A percentile compares a stretch with the other conserved stretches of the same genome.
These are phyloP conservation scores for Eucalyptus pauciflora DNA, from an alignment of 345 rosid species.

Conservation along the genomic window DNA sequence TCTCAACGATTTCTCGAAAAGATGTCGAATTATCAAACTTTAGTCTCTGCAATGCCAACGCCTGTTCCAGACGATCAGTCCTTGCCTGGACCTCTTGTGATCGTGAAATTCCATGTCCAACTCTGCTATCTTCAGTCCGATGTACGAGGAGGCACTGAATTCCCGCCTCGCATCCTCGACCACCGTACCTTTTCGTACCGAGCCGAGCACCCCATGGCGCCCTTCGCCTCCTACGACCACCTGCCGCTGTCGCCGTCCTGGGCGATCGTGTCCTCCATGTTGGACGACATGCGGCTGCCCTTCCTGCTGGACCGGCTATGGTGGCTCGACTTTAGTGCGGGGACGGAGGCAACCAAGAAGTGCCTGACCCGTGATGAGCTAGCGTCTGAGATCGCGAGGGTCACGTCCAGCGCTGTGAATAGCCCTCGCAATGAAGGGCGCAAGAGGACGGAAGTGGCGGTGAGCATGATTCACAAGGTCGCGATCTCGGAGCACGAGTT, in stretches of 20 bases:
- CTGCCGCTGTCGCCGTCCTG: not conserved
- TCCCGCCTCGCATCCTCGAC: not conserved
- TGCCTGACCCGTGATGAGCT: not conserved
- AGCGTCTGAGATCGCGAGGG: not conserved
- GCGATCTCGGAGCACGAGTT: not conserved
- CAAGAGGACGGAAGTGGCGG: not conserved
- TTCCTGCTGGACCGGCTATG: not conserved
- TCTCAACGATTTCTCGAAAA: not conserved
- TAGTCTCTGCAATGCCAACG: not conserved
- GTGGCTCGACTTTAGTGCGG: not conserved
- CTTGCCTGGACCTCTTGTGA: not conserved
- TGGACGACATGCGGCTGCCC: not conserved
- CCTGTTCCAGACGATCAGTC: not conserved
- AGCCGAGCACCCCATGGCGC: fast-evolving
- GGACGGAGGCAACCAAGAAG: not conserved
- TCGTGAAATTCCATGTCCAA: not conserved
- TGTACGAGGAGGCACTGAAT: not conserved
- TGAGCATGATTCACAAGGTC: not conserved
- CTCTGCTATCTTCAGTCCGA: not conserved
- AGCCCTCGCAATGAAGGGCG: not conserved
- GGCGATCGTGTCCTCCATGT: not conserved
- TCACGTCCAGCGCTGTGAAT: not conserved
- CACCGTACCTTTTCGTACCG: not conserved
- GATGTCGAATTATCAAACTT: not conserved
- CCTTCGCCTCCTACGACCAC: not conserved